Evolutionary conservation across 129 eudicot species (phyloP).

Genomic region (Silybum marianum): DNA sequence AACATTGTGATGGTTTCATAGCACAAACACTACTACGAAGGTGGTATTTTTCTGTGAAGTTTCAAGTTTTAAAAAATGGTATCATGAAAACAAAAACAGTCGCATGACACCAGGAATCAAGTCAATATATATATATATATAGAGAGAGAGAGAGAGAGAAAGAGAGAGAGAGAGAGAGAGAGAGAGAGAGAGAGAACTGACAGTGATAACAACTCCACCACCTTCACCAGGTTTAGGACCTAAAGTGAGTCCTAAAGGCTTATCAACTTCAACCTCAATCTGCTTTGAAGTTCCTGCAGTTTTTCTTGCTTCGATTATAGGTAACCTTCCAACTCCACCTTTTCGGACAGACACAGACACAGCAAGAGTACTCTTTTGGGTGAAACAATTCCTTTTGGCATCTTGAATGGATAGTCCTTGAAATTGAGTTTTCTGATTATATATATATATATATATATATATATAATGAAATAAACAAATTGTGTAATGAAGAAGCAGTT

Average conservation of each 20-base stretch:
- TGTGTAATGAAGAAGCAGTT: too few relatives aligned
- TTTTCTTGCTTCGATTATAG: constrained; percentile 60
- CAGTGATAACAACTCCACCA: constrained; percentile 93
- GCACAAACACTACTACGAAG: too few relatives aligned
- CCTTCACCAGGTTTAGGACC: constrained; percentile 92
- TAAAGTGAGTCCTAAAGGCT: constrained; percentile 91
- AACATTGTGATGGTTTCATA: too few relatives aligned
- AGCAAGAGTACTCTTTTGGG: background rate
- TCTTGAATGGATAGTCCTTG: constrained; percentile 73
- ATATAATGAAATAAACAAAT: too few relatives aligned
- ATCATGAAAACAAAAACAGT: too few relatives aligned
- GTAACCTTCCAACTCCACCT: constrained; percentile 36
- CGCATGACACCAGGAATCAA: too few relatives aligned
- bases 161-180: background rate
- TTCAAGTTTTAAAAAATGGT: too few relatives aligned
- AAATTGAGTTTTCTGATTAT: constrained; percentile 63
- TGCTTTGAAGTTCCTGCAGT: constrained; percentile 80
- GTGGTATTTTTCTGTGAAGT: too few relatives aligned
- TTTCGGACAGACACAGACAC: background rate
- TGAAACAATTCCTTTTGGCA: constrained; percentile 57
- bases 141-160: too few relatives aligned
- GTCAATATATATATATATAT: too few relatives aligned
- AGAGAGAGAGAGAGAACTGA: constrained; percentile 26
- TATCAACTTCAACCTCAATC: constrained; percentile 94
- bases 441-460: too few relatives aligned